phyloP scores from a whole-genome alignment of 805 yeast species.

The Saturnispora quitensis region DNA sequence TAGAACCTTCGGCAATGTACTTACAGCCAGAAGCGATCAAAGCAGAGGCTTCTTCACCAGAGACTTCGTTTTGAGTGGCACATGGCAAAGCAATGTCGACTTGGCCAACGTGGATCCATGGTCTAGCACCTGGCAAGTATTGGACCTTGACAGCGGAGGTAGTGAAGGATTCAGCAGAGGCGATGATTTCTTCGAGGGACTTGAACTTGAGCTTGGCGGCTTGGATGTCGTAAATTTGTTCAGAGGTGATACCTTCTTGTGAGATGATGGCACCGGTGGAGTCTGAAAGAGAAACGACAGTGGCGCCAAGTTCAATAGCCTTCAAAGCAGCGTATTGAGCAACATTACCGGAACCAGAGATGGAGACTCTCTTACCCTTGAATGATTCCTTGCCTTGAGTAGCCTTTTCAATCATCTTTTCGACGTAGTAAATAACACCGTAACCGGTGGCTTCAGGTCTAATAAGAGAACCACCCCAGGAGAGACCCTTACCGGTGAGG shows the following conservation, averaged over 20 bases:
- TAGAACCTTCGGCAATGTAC: conserved; percentile 97
- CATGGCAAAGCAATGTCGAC: conserved; percentile 95
- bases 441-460: conserved; percentile 99
- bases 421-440: conserved; percentile 94
- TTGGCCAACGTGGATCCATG: conserved; percentile 88
- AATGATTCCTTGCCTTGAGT: conserved; percentile 82
- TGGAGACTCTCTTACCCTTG: conserved; percentile 88
- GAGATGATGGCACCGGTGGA: conserved; percentile 84
- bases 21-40: conserved; percentile 86
- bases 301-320: conserved; percentile 94
- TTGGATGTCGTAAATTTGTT: conserved; percentile 65
- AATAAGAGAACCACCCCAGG: conserved; percentile 98
- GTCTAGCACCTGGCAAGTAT: conserved; percentile 90
- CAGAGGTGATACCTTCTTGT: conserved; percentile 73
- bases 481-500: conserved; percentile 92
- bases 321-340: conserved; percentile 98
- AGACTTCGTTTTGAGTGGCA: conserved; percentile 97
- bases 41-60: conserved; percentile 94
- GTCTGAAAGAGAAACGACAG: conserved; percentile 88
- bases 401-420: conserved; percentile 94
- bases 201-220: conserved; percentile 75
- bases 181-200: conserved; percentile 60
- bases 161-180: conserved; percentile 45
- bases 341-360: conserved; percentile 98
- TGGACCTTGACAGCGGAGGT: conserved; percentile 43